Evolutionary conservation across 176 grass and related monocot species (phyloP).

Genomic region (Metroxylon sagu): DNA sequence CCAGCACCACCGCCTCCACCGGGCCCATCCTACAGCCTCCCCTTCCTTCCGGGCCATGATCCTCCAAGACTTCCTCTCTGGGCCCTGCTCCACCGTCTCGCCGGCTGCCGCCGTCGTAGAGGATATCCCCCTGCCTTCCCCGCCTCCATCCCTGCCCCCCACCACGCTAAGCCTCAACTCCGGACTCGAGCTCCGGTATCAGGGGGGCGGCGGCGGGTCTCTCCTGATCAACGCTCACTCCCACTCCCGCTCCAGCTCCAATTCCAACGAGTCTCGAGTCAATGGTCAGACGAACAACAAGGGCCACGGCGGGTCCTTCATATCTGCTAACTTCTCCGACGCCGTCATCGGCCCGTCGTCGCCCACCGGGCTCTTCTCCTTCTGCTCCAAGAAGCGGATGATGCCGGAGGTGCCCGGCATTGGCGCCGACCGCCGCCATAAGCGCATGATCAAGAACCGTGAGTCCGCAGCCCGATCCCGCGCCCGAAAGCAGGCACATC

Average conservation of each 20-base stretch:
- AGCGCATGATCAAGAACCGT: constrained; percentile 19
- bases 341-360: neutral
- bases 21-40: neutral
- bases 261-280: neutral
- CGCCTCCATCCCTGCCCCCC: neutral
- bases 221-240: no score
- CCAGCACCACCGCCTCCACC: no score
- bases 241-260: neutral
- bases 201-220: neutral
- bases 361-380: constrained; percentile 4
- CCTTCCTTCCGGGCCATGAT: neutral
- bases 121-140: neutral
- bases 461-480: constrained; percentile 18
- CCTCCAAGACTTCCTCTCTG: constrained; percentile 9
- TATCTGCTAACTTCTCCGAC: constrained; percentile 4
- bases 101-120: no score
- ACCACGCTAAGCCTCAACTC: constrained; percentile 4
- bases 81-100: no score
- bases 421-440: neutral
- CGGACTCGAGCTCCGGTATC: neutral
- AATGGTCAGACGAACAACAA: neutral
- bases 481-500: constrained; percentile 11
- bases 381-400: constrained; percentile 1
- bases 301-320: neutral
- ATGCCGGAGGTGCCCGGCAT: neutral